Evolutionary conservation across 495 filamentous ascomycete species (phyloP).

Genomic region (Annulohypoxylon maeteangense): DNA sequence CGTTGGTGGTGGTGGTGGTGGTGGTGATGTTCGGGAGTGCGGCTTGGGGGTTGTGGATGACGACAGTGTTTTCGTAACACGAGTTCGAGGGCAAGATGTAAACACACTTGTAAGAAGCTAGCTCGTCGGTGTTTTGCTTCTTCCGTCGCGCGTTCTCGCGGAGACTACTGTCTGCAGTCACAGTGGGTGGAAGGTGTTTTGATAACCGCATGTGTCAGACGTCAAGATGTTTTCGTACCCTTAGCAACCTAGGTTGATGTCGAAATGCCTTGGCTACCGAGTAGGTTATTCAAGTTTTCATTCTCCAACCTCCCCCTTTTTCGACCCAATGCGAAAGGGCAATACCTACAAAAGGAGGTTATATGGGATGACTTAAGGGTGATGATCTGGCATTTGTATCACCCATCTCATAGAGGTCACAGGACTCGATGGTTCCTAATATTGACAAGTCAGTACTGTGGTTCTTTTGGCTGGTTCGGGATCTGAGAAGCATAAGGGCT

Average conservation of each 20-base stretch:
- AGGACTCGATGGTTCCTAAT: background rate
- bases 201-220: background rate
- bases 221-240: background rate
- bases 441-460: background rate
- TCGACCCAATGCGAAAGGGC: conserved; percentile 12
- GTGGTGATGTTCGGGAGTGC: conserved; percentile 17
- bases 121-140: background rate
- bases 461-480: conserved; percentile 10
- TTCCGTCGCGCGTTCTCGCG: background rate
- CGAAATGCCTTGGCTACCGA: conserved; percentile 33
- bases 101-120: background rate
- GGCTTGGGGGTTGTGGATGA: conserved; percentile 7
- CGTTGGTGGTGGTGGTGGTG: background rate
- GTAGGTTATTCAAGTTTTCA: background rate
- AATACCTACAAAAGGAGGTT: background rate
- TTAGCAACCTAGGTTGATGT: conserved; percentile 5
- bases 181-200: background rate
- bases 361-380: conserved; percentile 12
- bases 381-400: conserved; percentile 36
- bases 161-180: background rate
- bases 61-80: conserved; percentile 8
- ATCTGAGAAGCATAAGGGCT: conserved; percentile 2
- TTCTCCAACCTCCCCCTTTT: conserved; percentile 15
- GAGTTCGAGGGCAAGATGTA: background rate
- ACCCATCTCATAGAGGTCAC: conserved; percentile 7